Conservation (phyloP, 176 grass and related monocot species). For the Canna indica region DNA sequence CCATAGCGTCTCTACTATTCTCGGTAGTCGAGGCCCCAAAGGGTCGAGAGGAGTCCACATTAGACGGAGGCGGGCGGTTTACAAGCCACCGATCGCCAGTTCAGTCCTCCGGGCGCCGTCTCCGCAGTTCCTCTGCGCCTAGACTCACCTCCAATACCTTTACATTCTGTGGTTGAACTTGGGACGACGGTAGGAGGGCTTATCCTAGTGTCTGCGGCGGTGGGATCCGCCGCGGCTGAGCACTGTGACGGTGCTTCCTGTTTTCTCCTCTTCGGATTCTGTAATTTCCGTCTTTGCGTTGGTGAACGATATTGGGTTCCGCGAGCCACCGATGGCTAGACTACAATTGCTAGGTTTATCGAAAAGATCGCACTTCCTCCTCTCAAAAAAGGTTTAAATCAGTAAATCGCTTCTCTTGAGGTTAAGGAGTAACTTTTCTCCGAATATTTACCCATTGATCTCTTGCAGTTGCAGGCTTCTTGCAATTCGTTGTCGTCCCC, state of each 20-base stretch:
- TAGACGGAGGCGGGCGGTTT: no score
- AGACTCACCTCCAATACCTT: no score
- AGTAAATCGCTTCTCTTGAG: not conserved
- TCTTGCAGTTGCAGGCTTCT: not conserved
- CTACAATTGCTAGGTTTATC: not conserved
- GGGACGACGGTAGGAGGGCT: no score
- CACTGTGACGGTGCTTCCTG: not conserved
- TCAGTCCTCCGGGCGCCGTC: no score
- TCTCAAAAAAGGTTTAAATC: not conserved
- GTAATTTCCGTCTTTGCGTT: not conserved
- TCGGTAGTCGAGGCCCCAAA: no score
- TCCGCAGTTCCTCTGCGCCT: no score
- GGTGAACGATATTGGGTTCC: not conserved
- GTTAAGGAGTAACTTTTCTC: not conserved
- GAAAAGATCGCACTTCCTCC: not conserved
- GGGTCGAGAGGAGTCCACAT: no score
- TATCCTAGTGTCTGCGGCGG: no score
- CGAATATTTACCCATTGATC: not conserved
- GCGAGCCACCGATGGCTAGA: not conserved
- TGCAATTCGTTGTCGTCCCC: not conserved
- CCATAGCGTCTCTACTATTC: no score
- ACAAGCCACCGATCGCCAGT: no score
- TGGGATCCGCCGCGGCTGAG: no score
- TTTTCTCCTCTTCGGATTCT: not conserved
- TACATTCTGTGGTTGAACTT: no score